phyloP scores from a whole-genome alignment of 306 rosid genomes.

The Vachellia collinsii region DNA sequence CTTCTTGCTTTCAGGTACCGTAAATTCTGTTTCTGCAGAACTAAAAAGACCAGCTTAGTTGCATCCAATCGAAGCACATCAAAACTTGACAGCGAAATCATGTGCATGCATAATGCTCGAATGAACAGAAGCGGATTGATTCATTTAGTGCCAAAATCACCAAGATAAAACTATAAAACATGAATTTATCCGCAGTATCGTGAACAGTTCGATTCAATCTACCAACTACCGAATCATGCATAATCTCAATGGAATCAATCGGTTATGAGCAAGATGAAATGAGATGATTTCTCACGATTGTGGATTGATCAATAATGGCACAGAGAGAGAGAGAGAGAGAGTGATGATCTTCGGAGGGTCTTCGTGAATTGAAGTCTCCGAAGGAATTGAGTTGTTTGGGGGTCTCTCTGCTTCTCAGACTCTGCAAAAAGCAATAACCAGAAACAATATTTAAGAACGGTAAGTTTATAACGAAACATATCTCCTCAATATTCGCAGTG shows the following conservation, averaged over 20 bases:
- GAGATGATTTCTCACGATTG: conserved; percentile 6
- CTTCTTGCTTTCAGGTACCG: neutral
- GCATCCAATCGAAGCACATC: neutral
- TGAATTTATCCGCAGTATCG: neutral
- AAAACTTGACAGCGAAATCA: neutral
- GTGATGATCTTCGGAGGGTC: conserved; percentile 16
- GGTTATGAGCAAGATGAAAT: neutral
- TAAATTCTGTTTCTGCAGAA: conserved; percentile 20
- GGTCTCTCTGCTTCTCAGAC: conserved; percentile 18
- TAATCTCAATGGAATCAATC: neutral
- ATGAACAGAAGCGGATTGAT: neutral
- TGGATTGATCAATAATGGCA: conserved; percentile 10
- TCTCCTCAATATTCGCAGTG: conserved; percentile 2
- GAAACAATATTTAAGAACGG: neutral
- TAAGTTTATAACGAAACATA: neutral
- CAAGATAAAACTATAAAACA: neutral
- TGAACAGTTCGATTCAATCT: too few species aligned
- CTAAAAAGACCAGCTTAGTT: neutral
- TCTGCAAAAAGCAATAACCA: conserved; percentile 11
- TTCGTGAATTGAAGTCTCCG: conserved; percentile 15
- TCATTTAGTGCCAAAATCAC: neutral
- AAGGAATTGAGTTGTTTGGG: conserved; percentile 14
- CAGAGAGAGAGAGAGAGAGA: neutral
- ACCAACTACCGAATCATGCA: neutral
- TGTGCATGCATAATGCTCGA: conserved; percentile 9